Conservation (phyloP, 2,329 filamentous ascomycete species). For the Hortaea werneckii region DNA sequence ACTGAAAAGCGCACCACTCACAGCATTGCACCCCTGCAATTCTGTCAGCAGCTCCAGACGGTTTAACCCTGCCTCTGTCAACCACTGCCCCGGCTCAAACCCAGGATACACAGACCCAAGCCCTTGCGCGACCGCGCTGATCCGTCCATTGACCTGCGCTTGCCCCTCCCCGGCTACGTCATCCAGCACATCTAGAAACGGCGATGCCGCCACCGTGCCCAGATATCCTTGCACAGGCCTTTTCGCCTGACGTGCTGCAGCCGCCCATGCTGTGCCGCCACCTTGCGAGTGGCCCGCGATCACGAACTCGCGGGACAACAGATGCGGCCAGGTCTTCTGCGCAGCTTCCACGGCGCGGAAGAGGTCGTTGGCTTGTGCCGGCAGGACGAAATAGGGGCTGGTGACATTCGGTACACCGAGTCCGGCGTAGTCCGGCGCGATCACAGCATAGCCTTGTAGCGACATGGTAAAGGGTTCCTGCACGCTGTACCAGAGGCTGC, state of each 20-base stretch:
- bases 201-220: slow-evolving; percentile 26
- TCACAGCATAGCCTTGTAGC: slow-evolving; percentile 20
- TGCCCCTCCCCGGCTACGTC: neutral
- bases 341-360: slow-evolving; percentile 36
- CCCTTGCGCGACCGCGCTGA: neutral
- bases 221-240: slow-evolving; percentile 27
- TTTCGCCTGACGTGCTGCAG: slow-evolving; percentile 26
- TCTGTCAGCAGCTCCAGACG: neutral
- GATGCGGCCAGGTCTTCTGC: slow-evolving; percentile 29
- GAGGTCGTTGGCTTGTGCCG: slow-evolving; percentile 34
- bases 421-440: slow-evolving; percentile 19
- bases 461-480: slow-evolving; percentile 17
- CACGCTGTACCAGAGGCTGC: slow-evolving; percentile 20
- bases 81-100: neutral
- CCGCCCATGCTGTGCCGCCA: slow-evolving; percentile 35
- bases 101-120: neutral
- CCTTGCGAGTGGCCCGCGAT: slow-evolving; percentile 40
- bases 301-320: slow-evolving; percentile 31
- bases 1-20: slow-evolving; percentile 4
- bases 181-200: slow-evolving; percentile 4
- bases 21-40: neutral
- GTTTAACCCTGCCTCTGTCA: neutral
- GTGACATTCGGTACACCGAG: slow-evolving; percentile 13
- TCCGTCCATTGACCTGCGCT: neutral
- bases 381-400: slow-evolving; percentile 32